phyloP scores from a whole-genome alignment of 2,329 filamentous ascomycete genomes.

The Furcasterigmium sp. region DNA sequence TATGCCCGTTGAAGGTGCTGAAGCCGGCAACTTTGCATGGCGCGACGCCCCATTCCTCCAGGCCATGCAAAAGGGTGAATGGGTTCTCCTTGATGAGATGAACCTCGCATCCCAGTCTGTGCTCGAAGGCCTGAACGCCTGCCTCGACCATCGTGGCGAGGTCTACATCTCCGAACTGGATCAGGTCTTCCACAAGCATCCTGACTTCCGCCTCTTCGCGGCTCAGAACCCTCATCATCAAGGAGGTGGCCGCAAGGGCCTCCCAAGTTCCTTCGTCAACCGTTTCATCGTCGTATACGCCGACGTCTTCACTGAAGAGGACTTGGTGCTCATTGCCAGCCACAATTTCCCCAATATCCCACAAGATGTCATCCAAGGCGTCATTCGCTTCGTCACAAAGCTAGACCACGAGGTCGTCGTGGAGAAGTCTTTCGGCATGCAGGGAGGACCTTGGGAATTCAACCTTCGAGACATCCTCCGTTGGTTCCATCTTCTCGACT shows the following conservation, averaged over 20 bases:
- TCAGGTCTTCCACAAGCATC: constrained; percentile 86
- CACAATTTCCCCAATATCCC: constrained; percentile 67
- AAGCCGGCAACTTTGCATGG: constrained; percentile 90
- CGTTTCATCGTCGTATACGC: constrained; percentile 97
- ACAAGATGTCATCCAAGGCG: constrained; percentile 51
- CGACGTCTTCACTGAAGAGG: constrained; percentile 77
- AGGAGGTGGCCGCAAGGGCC: constrained; percentile 87
- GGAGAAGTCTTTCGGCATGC: constrained; percentile 51
- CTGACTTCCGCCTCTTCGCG: constrained; percentile 89
- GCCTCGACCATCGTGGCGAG: constrained; percentile 91
- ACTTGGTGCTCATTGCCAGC: constrained; percentile 75
- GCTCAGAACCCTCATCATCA: constrained; percentile 98
- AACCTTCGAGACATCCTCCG: constrained; percentile 86
- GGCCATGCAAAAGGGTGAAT: constrained; percentile 94
- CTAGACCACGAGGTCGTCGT: constrained; percentile 68
- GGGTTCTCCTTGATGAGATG: constrained; percentile 98
- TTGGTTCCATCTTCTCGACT: constrained; percentile 72
- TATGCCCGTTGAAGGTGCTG: constrained; percentile 88
- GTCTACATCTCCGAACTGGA: constrained; percentile 94
- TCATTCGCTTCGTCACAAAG: constrained; percentile 77
- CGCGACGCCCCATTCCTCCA: constrained; percentile 90
- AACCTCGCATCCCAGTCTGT: constrained; percentile 96
- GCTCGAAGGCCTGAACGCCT: constrained; percentile 91
- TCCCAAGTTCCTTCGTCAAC: constrained; percentile 95
- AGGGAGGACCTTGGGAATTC: constrained; percentile 87